Conservation (phyloP, 139 green algal species). For the Chlorella sp. region DNA sequence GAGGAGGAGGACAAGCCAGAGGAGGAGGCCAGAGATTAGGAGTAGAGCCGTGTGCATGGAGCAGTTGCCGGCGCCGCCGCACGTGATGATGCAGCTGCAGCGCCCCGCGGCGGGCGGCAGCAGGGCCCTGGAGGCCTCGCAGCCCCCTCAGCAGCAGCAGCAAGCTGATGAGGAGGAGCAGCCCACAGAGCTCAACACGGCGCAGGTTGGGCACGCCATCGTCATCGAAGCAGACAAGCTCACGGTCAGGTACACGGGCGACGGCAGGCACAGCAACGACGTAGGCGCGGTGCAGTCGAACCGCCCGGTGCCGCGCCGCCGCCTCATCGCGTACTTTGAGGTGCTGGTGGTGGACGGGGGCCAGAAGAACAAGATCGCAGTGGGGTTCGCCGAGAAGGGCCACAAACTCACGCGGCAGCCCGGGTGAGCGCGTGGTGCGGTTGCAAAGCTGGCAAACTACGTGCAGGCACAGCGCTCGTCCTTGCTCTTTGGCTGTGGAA, state of each 20-base stretch:
- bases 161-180: conserved; percentile 25
- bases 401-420: conserved; percentile 77
- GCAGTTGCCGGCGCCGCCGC: too few relatives aligned
- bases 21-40: too few relatives aligned
- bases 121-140: too few relatives aligned
- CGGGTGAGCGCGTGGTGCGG: conserved; percentile 40
- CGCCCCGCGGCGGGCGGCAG: too few relatives aligned
- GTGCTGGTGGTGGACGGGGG: conserved; percentile 49
- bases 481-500: not conserved
- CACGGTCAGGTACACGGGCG: conserved; percentile 57
- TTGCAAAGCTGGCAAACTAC: not conserved
- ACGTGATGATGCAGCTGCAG: too few relatives aligned
- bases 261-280: conserved; percentile 61
- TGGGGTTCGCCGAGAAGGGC: conserved; percentile 66
- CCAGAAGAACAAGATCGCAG: conserved; percentile 46
- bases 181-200: conserved; percentile 19
- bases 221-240: conserved; percentile 70
- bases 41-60: too few relatives aligned
- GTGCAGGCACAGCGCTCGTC: not conserved
- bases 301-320: conserved; percentile 46
- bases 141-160: too few relatives aligned
- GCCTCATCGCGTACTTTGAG: conserved; percentile 82
- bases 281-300: conserved; percentile 64
- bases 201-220: conserved; percentile 31
- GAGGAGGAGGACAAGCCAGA: too few relatives aligned